Evolutionary conservation across 805 yeast genomes (phyloP).

Genomic region (Cyberlindnera euphorbiae): DNA sequence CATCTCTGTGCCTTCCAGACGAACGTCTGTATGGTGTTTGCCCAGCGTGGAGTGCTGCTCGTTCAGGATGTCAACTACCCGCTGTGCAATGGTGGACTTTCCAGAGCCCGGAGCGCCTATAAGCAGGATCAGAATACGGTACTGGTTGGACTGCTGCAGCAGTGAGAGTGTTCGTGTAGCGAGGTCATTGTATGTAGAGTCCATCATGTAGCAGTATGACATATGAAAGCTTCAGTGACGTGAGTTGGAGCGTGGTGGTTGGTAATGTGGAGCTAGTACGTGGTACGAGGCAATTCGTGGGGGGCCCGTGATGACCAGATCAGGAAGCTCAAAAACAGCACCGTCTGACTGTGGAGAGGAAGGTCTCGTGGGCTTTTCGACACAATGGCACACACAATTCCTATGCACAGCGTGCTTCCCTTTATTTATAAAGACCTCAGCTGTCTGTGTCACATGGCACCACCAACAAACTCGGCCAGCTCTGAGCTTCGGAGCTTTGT

Average conservation of each 20-base stretch:
- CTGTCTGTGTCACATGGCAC: too few species aligned
- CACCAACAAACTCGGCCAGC: too few species aligned
- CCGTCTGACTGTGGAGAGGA: too few species aligned
- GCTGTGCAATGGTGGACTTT: slow-evolving; percentile 60
- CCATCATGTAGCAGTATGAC: slow-evolving; percentile 22
- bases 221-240: slow-evolving; percentile 3
- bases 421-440: too few species aligned
- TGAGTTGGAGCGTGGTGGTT: too few species aligned
- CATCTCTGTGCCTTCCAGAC: slow-evolving; percentile 4
- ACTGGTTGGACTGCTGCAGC: slow-evolving; percentile 25
- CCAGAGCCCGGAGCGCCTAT: slow-evolving; percentile 88
- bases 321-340: too few species aligned
- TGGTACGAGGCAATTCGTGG: too few species aligned
- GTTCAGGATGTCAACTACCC: slow-evolving; percentile 40
- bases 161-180: slow-evolving; percentile 29
- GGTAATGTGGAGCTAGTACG: too few species aligned
- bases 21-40: slow-evolving; percentile 1
- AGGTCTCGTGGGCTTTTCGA: too few species aligned
- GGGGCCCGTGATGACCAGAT: too few species aligned
- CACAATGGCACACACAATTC: too few species aligned
- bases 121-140: slow-evolving; percentile 52
- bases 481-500: slow-evolving; percentile 5
- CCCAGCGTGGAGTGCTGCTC: slow-evolving; percentile 21
- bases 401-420: too few species aligned
- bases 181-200: slow-evolving; percentile 27